These are phyloP conservation scores for Misopates orontium DNA, from an alignment of 257 asterid species.

Conservation along the genomic window DNA sequence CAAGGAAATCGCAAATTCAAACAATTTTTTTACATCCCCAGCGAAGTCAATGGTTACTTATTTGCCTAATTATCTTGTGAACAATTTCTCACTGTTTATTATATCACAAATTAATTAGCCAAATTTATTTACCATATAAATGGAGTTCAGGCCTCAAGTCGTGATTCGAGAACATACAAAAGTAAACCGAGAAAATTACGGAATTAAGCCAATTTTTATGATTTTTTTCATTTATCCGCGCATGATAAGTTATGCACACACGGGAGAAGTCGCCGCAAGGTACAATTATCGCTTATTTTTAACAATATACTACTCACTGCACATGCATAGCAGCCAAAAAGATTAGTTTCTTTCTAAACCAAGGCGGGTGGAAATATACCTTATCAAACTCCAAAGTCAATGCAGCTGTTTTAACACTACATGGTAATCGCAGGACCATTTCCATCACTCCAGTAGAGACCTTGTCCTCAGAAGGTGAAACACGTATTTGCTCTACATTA, in stretches of 20 bases:
- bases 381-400: conserved; percentile 90
- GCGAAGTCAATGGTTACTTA: background rate
- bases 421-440: conserved; percentile 69
- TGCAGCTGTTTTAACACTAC: conserved; percentile 71
- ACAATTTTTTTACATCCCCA: background rate
- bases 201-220: conserved; percentile 9
- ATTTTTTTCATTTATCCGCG: background rate
- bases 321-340: conserved; percentile 14
- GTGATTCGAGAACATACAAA: background rate
- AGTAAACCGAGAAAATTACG: background rate
- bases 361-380: conserved; percentile 46
- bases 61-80: background rate
- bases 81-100: background rate
- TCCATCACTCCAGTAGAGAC: conserved; percentile 95
- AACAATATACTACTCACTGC: background rate
- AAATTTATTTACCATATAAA: conserved; percentile 3
- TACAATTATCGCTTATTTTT: background rate
- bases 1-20: background rate
- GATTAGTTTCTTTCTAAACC: background rate
- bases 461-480: conserved; percentile 95
- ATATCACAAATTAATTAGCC: conserved; percentile 8
- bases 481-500: conserved; percentile 58
- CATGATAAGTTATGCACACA: background rate
- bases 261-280: background rate
- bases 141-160: background rate